Conservation (phyloP, 768 basidiomycete genomes). For the Suillus spraguei region DNA sequence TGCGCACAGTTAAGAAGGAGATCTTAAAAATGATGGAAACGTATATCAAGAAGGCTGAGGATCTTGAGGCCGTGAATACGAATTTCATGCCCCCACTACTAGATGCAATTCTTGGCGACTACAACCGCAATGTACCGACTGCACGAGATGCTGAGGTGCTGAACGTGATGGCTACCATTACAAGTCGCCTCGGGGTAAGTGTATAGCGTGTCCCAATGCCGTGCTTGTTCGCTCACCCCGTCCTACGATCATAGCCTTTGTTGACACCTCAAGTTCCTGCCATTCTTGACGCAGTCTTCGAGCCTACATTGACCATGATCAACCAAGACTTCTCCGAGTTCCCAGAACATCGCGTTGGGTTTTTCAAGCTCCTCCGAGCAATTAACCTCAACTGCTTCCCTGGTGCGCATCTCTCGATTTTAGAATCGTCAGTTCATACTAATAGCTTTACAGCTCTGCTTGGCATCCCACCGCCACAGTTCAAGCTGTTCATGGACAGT, state of each 20-base stretch:
- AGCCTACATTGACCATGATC: slow-evolving; percentile 97
- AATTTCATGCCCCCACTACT: slow-evolving; percentile 94
- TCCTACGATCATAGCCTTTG: slow-evolving; percentile 52
- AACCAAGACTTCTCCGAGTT: slow-evolving; percentile 99
- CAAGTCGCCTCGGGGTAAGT: slow-evolving; percentile 82
- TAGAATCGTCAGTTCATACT: slow-evolving; percentile 1
- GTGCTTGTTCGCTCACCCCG: slow-evolving; percentile 13
- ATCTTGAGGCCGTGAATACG: slow-evolving; percentile 87
- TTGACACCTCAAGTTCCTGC: slow-evolving; percentile 94
- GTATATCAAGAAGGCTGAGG: slow-evolving; percentile 96
- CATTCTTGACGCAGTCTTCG: slow-evolving; percentile 95
- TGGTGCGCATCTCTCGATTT: slow-evolving; percentile 46
- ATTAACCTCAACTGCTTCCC: slow-evolving; percentile 96
- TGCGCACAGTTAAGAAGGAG: slow-evolving; percentile 98
- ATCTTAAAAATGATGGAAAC: slow-evolving; percentile 97
- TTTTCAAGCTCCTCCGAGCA: slow-evolving; percentile 93
- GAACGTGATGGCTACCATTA: slow-evolving; percentile 97
- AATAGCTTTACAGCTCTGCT: slow-evolving; percentile 61
- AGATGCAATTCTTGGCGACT: slow-evolving; percentile 98
- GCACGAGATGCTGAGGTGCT: slow-evolving; percentile 97
- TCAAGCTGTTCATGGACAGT: slow-evolving; percentile 98
- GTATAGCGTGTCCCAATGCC: not conserved
- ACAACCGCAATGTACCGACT: slow-evolving; percentile 89
- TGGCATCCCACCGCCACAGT: slow-evolving; percentile 85
- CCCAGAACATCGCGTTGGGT: slow-evolving; percentile 96